Evolutionary conservation across 495 filamentous ascomycete species (phyloP), one percentile per base, ranked within the genome.

Genomic region (Xylaria venustula): DNA sequence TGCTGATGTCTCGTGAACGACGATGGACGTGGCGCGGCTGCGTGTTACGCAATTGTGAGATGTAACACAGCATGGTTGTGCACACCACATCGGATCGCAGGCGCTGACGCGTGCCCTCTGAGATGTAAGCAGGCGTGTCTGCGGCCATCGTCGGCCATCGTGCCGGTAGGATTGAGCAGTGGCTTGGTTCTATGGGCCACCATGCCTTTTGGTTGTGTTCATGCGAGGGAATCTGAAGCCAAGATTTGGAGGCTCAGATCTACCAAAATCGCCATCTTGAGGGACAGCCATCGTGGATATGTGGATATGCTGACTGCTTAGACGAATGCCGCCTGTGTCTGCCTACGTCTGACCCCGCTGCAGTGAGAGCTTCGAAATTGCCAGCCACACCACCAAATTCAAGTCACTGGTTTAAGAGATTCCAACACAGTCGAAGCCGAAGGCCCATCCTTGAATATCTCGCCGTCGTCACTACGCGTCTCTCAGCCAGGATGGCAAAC

Each of bases 391-490:
- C 37, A 15, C 14, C 37, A 37, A 20, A 8, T 37, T 22, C 9
- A 2, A 37, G n/a, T n/a, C 48, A 23, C 45, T 26, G 6, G 7
- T 9, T 17, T 6, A 23, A 5, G 22, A 48, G 45, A 23, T 22
- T 11, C 22, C 11, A 57, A 36, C 54, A 1, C 3, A 25, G 42
- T 37, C 42, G 19, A 47, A 14, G 7, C 37, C 28, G 12, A 3
- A 28, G 34, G 23, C 34, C 36, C 36, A 51, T 45, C 46, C 15
- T 20, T 59, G 17, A 48, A 40, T 46, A 9, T 49, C 49, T 37
- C n/a, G 36, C 36, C 57, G 40, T 17, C 37, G 20, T 52, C 36
- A 45, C 47, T 45, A 55, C 53, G 53, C 53, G 53, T 50, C 47
- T 19, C 37, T 52, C 26, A 22, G 19, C 44, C 2, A 40, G 37